A percentile compares a stretch with the other conserved stretches of the same genome.
Evolutionary conservation across 352 stramenopile species (phyloP).

Genomic region (Phytophthora fragariaefolia): DNA sequence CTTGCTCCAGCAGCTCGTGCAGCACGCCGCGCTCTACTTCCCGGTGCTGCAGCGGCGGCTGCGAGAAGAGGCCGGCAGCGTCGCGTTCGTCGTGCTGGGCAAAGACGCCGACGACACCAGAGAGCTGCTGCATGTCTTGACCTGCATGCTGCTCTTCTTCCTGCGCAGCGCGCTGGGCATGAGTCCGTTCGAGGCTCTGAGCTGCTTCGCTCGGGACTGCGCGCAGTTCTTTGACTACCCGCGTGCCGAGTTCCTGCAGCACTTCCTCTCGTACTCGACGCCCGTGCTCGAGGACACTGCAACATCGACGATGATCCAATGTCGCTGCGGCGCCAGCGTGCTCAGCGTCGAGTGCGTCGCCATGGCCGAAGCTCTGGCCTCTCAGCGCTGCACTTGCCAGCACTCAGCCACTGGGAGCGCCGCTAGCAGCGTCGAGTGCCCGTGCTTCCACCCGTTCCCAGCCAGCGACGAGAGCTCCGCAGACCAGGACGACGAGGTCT

Average conservation of each 20-base stretch:
- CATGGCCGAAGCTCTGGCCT: constrained; percentile 19
- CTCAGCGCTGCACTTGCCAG: constrained; percentile 34
- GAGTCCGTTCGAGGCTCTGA: constrained; percentile 37
- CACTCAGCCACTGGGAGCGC: background rate
- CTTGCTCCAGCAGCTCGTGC: constrained; percentile 51
- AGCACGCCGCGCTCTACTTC: constrained; percentile 45
- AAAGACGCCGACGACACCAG: constrained; percentile 24
- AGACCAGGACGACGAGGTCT: constrained; percentile 31
- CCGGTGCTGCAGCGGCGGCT: constrained; percentile 55
- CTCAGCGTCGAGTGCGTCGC: constrained; percentile 26
- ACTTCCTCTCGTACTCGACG: constrained; percentile 34
- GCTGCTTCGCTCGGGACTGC: constrained; percentile 40
- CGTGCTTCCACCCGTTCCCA: constrained; percentile 51
- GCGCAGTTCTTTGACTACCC: constrained; percentile 46
- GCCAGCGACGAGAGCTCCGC: constrained; percentile 4
- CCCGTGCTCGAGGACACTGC: constrained; percentile 21
- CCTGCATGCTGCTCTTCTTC: constrained; percentile 58
- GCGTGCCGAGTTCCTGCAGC: constrained; percentile 30
- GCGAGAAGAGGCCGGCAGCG: constrained; percentile 43
- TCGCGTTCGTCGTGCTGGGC: constrained; percentile 49
- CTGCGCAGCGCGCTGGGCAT: constrained; percentile 38
- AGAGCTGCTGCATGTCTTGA: constrained; percentile 36
- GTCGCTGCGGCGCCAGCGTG: constrained; percentile 54
- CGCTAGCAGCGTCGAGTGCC: constrained; percentile 3
- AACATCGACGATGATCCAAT: constrained; percentile 37